Evolutionary conservation across 1,284 basidiomycete species (phyloP).

Genomic region (Lignosus rhinocerotis): DNA sequence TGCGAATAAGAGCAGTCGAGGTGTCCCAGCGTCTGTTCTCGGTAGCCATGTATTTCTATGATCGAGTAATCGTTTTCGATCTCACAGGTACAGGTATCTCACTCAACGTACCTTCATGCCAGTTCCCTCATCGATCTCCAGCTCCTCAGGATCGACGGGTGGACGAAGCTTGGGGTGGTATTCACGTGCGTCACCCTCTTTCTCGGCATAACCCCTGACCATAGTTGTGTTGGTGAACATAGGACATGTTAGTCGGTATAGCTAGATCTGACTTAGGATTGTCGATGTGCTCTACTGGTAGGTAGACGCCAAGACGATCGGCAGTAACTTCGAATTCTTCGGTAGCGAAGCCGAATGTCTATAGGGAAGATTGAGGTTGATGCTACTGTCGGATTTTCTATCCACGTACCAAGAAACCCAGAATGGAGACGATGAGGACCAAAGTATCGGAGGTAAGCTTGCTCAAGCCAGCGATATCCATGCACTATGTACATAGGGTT

Average conservation of each 20-base stretch:
- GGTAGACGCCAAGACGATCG: constrained; percentile 82
- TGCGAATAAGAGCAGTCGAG: constrained; percentile 74
- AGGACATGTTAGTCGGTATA: not conserved
- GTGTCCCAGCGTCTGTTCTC: constrained; percentile 77
- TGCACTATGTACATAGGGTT: constrained; percentile 50
- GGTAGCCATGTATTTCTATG: constrained; percentile 58
- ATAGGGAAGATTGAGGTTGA: not conserved
- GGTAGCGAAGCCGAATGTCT: constrained; percentile 73
- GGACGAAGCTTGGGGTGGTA: constrained; percentile 74
- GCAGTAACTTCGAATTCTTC: constrained; percentile 82
- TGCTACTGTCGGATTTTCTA: not conserved
- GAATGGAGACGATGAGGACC: constrained; percentile 70
- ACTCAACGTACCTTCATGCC: constrained; percentile 73
- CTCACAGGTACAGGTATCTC: not conserved
- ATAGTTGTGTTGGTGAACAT: not conserved
- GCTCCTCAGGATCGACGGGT: constrained; percentile 70
- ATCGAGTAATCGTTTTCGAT: not conserved
- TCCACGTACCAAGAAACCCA: constrained; percentile 65
- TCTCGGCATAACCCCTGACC: constrained; percentile 66
- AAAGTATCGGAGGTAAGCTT: constrained; percentile 68
- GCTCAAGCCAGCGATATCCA: constrained; percentile 74
- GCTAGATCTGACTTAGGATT: constrained; percentile 55
- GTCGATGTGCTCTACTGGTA: constrained; percentile 81
- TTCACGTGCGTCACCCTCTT: constrained; percentile 69
- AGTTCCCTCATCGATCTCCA: constrained; percentile 78